Base-by-base conservation (phyloP, 2,329 filamentous ascomycete genomes). In the Monosporascus sp. region DNA sequence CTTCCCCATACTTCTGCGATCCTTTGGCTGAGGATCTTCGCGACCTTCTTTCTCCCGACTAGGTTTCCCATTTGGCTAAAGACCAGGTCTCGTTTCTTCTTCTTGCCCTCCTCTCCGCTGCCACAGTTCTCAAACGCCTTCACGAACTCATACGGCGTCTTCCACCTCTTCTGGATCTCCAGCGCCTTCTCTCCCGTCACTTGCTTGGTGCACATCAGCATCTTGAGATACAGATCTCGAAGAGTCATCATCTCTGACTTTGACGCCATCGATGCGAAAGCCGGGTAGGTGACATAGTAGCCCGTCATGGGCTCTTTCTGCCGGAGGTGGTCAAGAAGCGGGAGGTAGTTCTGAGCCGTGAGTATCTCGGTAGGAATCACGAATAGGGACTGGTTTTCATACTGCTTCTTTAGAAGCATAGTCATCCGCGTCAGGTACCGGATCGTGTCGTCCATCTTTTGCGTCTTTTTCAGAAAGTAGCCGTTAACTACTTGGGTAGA, bases 171-270 rank as follows among this genome's bases (percentile, higher is more conserved):
- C 65, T 93, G 89, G 14, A 94, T 90, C 69, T 90, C 88, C 5
- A 92, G 69, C 0, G 89, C 89, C 62, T 88, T 89, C 61, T 92
- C 88, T 3, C 86, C 87, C 1, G 87, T 89, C 14, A 94, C 76
- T 1, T 88, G 87, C 52, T 80, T 80, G 2, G 82, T 89, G 58
- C 87, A 90, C 88, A 94, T 91, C 48, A 94, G 78, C 88, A 94
- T 93, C 69, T 92, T 92, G 26, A 94, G 72, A 60, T 83, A 93
- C 0, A 92, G 69, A 61, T 94, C 89, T 52, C 87, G 77, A 9
- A 93, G 72, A 0, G 88, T 89, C 61, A 91, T 80, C 54, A 80
- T 80, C 50, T 89, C 86, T 0, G 87, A 89, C 68, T 94, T 94
- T 8, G 86, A 89, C 1, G 84, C 84, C 45, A 93, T 71, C 1